A percentile compares a stretch with the other conserved stretches of the same genome.
phyloP scores from a whole-genome alignment of 2,329 filamentous ascomycete species.

The Botryotinia globosa region DNA sequence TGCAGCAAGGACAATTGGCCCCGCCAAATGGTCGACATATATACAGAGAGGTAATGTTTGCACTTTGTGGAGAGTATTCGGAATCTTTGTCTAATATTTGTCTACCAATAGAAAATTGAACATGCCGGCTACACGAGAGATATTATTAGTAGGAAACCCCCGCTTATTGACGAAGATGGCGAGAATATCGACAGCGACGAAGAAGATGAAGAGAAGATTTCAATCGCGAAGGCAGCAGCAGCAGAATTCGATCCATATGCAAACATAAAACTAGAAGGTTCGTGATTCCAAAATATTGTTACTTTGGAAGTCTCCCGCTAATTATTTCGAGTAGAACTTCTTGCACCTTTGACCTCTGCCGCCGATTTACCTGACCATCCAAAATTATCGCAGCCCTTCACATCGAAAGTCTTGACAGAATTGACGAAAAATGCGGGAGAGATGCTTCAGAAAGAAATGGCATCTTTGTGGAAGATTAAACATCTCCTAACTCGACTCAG shows the following conservation, averaged over 20 bases:
- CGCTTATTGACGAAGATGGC: conserved; percentile 72
- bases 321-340: conserved; percentile 53
- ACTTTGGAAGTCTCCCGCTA: conserved; percentile 20
- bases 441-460: conserved; percentile 73
- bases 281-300: conserved; percentile 35
- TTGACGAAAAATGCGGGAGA: conserved; percentile 66
- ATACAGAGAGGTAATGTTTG: conserved; percentile 63
- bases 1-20: conserved; percentile 67
- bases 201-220: conserved; percentile 60
- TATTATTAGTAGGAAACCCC: conserved; percentile 72
- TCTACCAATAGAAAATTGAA: conserved; percentile 58
- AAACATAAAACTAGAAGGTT: conserved; percentile 68
- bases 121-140: conserved; percentile 70
- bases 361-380: conserved; percentile 74
- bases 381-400: conserved; percentile 71
- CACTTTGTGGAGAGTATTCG: not conserved
- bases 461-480: conserved; percentile 70
- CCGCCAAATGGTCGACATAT: conserved; percentile 62
- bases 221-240: conserved; percentile 56
- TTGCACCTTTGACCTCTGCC: conserved; percentile 71
- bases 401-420: conserved; percentile 68
- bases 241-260: conserved; percentile 73
- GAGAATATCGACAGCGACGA: conserved; percentile 73
- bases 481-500: conserved; percentile 69
- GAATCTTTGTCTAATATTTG: not conserved